Evolutionary conservation across 257 asterid genomes (phyloP).

Genomic region (Petunia axillaris): DNA sequence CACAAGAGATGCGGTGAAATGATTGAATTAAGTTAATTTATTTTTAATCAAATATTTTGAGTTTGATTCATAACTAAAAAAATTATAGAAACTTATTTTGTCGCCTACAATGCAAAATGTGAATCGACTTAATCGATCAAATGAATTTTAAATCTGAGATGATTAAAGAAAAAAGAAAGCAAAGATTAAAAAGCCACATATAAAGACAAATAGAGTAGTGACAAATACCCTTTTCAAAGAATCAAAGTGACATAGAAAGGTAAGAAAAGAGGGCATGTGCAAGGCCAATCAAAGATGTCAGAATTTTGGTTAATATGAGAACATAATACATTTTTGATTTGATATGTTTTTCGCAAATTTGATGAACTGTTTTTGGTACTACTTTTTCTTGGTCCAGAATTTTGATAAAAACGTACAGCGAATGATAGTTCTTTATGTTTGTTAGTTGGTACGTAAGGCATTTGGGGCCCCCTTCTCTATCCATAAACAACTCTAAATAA

Average conservation of each 20-base stretch:
- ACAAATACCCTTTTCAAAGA: not conserved
- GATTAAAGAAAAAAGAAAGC: not conserved
- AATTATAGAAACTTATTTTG: too few species aligned
- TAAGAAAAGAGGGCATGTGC: constrained; percentile 19
- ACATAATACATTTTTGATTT: constrained; percentile 14
- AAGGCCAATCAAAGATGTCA: constrained; percentile 19
- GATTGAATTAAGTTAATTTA: too few species aligned
- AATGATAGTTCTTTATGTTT: constrained; percentile 3
- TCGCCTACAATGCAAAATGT: too few species aligned
- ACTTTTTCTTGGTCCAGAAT: not conserved
- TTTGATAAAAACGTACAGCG: not conserved
- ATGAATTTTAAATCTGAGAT: not conserved
- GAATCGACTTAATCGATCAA: too few species aligned
- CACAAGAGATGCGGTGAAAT: too few species aligned
- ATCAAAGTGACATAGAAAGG: constrained; percentile 15
- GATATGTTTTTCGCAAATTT: constrained; percentile 8
- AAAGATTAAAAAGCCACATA: not conserved
- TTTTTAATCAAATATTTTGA: too few species aligned
- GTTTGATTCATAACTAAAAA: too few species aligned
- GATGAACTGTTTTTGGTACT: not conserved
- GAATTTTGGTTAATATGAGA: constrained; percentile 8
- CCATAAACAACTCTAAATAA: constrained; percentile 3
- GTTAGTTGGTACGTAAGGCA: not conserved
- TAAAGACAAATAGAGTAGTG: not conserved
- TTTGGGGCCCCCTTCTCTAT: constrained; percentile 19